Evolutionary conservation across 495 filamentous ascomycete genomes (phyloP).

Genomic region (Neohortaea acidophila): DNA sequence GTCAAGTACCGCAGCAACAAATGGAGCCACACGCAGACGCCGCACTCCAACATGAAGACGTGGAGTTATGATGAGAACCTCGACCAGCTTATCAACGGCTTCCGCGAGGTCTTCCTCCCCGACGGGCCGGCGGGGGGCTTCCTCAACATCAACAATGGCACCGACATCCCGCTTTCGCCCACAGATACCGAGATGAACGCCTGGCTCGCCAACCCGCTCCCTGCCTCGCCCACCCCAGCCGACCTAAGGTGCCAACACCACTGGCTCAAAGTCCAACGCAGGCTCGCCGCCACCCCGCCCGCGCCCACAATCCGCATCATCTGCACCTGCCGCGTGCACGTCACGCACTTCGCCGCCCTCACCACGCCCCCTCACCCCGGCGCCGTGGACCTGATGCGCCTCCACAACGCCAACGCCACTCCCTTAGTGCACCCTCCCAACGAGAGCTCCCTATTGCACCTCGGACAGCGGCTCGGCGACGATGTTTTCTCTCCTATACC

Average conservation of each 20-base stretch:
- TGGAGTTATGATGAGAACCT: constrained; percentile 15
- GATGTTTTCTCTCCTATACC: too few species aligned
- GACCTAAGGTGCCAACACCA: too few species aligned
- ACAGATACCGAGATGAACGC: neutral
- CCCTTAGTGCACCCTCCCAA: neutral
- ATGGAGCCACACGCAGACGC: constrained; percentile 11
- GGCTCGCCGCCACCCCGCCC: neutral
- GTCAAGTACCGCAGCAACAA: constrained; percentile 20
- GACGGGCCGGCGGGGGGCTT: neutral
- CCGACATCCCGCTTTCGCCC: neutral
- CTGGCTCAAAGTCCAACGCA: too few species aligned
- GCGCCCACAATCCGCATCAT: constrained; percentile 9
- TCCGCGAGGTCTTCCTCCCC: constrained; percentile 8
- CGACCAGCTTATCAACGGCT: constrained; percentile 12
- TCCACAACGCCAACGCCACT: neutral
- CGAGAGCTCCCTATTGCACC: neutral
- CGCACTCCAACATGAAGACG: constrained; percentile 9
- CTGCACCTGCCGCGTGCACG: constrained; percentile 10
- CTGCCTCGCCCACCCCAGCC: too few species aligned
- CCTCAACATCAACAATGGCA: neutral
- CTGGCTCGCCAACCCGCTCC: neutral
- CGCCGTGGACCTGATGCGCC: neutral
- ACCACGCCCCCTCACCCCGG: neutral
- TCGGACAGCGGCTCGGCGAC: too few species aligned
- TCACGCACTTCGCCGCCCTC: constrained; percentile 7